phyloP scores from a whole-genome alignment of 2,329 filamentous ascomycete species.

The Ophiostoma angusticollis region DNA sequence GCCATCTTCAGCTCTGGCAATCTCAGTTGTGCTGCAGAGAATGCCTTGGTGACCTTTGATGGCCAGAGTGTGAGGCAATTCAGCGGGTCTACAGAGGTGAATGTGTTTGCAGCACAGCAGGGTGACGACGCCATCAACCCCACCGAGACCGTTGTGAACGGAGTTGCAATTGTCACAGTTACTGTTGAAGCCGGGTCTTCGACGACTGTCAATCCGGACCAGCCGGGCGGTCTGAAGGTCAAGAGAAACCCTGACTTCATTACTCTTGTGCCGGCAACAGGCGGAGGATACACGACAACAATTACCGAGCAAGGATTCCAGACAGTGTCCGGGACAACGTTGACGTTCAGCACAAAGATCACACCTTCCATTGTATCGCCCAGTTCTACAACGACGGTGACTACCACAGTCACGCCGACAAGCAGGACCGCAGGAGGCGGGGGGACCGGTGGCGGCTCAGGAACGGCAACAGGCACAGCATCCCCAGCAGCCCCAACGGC shows the following conservation, averaged over 20 bases:
- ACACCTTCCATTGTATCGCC: slow-evolving; percentile 15
- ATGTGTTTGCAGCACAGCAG: slow-evolving; percentile 9
- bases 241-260: slow-evolving; percentile 15
- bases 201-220: not conserved
- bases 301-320: slow-evolving; percentile 12
- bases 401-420: slow-evolving; percentile 13
- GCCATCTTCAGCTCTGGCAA: slow-evolving; percentile 62
- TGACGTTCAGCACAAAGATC: slow-evolving; percentile 15
- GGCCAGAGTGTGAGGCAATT: slow-evolving; percentile 32
- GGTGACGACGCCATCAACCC: not conserved
- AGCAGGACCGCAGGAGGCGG: not conserved
- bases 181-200: slow-evolving; percentile 4
- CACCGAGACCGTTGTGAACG: not conserved
- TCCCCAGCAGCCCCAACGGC: slow-evolving; percentile 18
- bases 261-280: slow-evolving; percentile 18
- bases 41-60: slow-evolving; percentile 76
- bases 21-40: slow-evolving; percentile 72
- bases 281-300: slow-evolving; percentile 1
- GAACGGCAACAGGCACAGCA: slow-evolving; percentile 14
- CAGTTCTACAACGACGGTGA: slow-evolving; percentile 18
- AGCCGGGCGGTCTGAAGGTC: not conserved
- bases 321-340: slow-evolving; percentile 22
- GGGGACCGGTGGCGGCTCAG: slow-evolving; percentile 1
- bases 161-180: slow-evolving; percentile 12
- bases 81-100: slow-evolving; percentile 18